These are phyloP conservation scores for Hymenoscyphus repandus DNA, from an alignment of 2,329 filamentous ascomycete genomes.

Conservation along the genomic window DNA sequence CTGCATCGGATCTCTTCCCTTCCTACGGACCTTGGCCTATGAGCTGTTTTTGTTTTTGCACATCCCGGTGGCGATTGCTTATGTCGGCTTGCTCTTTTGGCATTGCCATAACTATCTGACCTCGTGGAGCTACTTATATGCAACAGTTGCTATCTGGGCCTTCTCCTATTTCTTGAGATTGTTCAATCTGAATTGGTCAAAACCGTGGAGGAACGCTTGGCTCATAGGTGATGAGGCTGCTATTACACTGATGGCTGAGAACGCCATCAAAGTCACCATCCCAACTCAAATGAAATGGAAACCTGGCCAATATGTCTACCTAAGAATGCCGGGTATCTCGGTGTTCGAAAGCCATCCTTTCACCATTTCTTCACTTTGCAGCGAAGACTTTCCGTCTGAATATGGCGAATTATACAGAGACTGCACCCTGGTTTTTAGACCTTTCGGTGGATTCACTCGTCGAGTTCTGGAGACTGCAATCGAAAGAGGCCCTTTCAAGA, in stretches of 20 bases:
- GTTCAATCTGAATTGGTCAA: constrained; percentile 86
- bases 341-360: constrained; percentile 92
- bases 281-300: constrained; percentile 90
- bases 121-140: constrained; percentile 85
- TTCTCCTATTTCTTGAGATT: constrained; percentile 69
- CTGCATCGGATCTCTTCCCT: constrained; percentile 76
- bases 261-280: constrained; percentile 92
- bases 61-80: constrained; percentile 73
- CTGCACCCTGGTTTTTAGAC: constrained; percentile 85
- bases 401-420: constrained; percentile 86
- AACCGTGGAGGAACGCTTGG: constrained; percentile 73
- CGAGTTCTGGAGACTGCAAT: constrained; percentile 78
- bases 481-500: constrained; percentile 83
- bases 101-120: constrained; percentile 89
- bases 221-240: constrained; percentile 88
- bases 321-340: constrained; percentile 89
- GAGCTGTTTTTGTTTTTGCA: constrained; percentile 82
- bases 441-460: constrained; percentile 84
- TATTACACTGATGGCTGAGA: constrained; percentile 83
- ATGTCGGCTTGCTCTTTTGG: constrained; percentile 87
- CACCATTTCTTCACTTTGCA: constrained; percentile 88
- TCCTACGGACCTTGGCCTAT: constrained; percentile 72
- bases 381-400: constrained; percentile 85
- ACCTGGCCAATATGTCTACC: constrained; percentile 90
- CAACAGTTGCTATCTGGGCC: constrained; percentile 73